Evolutionary conservation across 2,329 filamentous ascomycete genomes (phyloP).

Genomic region (Cryphonectria nitschkei): DNA sequence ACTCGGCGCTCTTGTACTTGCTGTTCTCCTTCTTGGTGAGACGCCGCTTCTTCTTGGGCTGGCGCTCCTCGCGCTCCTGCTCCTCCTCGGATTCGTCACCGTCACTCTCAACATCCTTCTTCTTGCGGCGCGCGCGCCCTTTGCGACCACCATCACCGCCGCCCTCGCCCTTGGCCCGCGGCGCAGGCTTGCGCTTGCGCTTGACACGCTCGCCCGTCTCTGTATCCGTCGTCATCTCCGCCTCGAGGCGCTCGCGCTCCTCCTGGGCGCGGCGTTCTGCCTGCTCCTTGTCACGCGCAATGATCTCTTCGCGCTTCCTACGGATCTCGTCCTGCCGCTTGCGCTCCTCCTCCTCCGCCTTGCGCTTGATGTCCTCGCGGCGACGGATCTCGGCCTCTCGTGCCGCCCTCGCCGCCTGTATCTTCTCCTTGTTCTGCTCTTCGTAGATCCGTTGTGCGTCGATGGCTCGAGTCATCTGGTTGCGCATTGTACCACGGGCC

Average conservation of each 20-base stretch:
- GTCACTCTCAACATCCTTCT: constrained; percentile 57
- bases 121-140: constrained; percentile 54
- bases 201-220: constrained; percentile 83
- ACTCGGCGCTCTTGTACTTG: constrained; percentile 87
- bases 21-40: constrained; percentile 54
- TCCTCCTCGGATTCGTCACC: constrained; percentile 53
- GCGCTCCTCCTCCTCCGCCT: constrained; percentile 68
- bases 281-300: constrained; percentile 73
- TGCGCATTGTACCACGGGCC: constrained; percentile 92
- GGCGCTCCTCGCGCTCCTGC: constrained; percentile 53
- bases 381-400: constrained; percentile 79
- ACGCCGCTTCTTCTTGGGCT: constrained; percentile 65
- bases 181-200: constrained; percentile 68
- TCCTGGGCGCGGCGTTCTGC: constrained; percentile 74
- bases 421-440: constrained; percentile 86
- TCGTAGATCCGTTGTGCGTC: constrained; percentile 90
- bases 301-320: constrained; percentile 83
- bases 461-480: constrained; percentile 84
- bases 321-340: constrained; percentile 80
- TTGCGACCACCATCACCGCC: constrained; percentile 41
- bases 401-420: constrained; percentile 76
- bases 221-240: constrained; percentile 79
- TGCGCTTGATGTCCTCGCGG: constrained; percentile 76
- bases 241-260: constrained; percentile 68
- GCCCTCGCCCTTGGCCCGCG: constrained; percentile 37